phyloP scores from a whole-genome alignment of 225 moss, liverwort and hornwort genomes.

The Sphagnum contortum region DNA sequence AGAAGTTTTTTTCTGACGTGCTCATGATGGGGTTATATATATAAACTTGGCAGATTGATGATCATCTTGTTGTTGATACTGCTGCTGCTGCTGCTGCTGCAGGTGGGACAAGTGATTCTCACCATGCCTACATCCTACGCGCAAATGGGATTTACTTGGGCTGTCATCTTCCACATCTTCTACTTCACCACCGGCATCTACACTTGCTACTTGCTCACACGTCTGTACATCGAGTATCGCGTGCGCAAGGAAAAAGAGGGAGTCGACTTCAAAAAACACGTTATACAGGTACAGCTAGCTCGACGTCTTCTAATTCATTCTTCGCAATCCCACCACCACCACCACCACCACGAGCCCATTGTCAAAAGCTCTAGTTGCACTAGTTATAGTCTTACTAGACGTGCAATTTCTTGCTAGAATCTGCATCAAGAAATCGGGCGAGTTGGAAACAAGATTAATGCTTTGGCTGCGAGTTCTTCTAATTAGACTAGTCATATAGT shows the following conservation, averaged over 20 bases:
- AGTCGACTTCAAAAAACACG: conserved; percentile 23
- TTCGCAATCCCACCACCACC: too few relatives aligned
- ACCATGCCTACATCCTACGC: conserved; percentile 46
- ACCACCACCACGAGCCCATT: too few relatives aligned
- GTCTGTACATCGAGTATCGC: conserved; percentile 41
- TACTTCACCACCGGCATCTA: conserved; percentile 24
- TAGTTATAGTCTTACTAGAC: too few relatives aligned
- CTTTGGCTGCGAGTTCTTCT: too few relatives aligned
- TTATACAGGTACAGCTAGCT: conserved; percentile 22
- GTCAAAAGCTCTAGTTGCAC: too few relatives aligned
- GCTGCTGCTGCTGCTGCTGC: not conserved
- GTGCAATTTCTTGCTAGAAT: too few relatives aligned
- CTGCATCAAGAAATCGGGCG: too few relatives aligned
- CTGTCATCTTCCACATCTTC: conserved; percentile 25
- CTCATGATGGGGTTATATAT: not conserved
- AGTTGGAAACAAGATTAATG: too few relatives aligned
- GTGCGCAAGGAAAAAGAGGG: conserved; percentile 33
- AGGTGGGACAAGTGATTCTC: conserved; percentile 48
- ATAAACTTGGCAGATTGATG: not conserved
- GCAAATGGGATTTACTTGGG: conserved; percentile 37
- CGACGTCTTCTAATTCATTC: too few relatives aligned
- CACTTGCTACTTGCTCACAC: conserved; percentile 35
- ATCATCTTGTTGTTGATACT: not conserved
- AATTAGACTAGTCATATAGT: too few relatives aligned
- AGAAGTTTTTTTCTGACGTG: not conserved